phyloP scores from a whole-genome alignment of 495 filamentous ascomycete genomes.

The Penicillium arizonense region DNA sequence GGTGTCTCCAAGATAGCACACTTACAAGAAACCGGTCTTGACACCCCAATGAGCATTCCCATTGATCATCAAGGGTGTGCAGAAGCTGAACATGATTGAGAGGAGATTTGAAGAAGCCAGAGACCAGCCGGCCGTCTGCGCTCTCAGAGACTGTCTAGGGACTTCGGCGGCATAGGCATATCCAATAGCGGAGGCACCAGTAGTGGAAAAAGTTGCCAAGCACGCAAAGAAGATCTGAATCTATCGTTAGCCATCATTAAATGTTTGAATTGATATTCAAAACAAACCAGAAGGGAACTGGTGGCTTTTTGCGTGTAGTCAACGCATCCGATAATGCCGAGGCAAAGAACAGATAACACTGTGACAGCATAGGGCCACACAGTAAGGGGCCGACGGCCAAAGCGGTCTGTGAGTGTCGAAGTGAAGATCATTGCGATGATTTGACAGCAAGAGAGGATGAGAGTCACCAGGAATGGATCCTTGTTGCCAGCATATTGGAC shows the following conservation, averaged over 20 bases:
- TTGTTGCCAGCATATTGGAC: constrained; percentile 41
- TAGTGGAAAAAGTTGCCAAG: constrained; percentile 37
- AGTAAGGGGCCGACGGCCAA: constrained; percentile 40
- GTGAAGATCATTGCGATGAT: constrained; percentile 36
- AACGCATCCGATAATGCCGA: constrained; percentile 42
- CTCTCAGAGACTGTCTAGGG: constrained; percentile 36
- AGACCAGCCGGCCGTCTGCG: constrained; percentile 38
- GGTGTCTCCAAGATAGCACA: not conserved
- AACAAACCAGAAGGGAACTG: constrained; percentile 30
- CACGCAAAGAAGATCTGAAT: constrained; percentile 34
- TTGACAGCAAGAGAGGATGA: constrained; percentile 43
- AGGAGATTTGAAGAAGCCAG: constrained; percentile 36
- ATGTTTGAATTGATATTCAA: not conserved
- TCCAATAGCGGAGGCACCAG: constrained; percentile 39
- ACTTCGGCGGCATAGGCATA: constrained; percentile 43
- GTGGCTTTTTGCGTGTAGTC: constrained; percentile 28
- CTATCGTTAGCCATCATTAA: not conserved
- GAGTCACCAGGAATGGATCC: constrained; percentile 40
- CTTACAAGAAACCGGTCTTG: constrained; percentile 43
- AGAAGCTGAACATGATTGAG: constrained; percentile 44
- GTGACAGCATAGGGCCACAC: constrained; percentile 39
- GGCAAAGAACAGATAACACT: constrained; percentile 29
- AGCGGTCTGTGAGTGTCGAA: constrained; percentile 26
- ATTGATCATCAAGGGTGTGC: constrained; percentile 43
- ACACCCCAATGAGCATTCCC: constrained; percentile 35